Base-by-base conservation (phyloP, 192 early-diverging fungal species). In the Coemansia sp. region DNA sequence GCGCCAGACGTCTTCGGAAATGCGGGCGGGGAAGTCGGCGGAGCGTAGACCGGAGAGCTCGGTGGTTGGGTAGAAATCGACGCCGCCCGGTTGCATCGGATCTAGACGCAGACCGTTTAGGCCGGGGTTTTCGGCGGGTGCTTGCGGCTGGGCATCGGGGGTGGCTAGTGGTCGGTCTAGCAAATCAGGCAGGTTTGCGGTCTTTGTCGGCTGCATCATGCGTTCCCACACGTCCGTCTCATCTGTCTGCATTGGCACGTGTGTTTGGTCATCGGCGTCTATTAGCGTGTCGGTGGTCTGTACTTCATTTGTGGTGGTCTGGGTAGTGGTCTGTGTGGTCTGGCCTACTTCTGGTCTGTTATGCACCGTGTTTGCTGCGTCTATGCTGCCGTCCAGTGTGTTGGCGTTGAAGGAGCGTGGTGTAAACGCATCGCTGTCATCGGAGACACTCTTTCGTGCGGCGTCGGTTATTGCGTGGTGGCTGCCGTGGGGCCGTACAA, bases 1-100 rank as follows among this genome's bases (percentile, higher is more conserved):
- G 2, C 48, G 29, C 61, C 66, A 74, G 54, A 88, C 82, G 48
- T 85, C 87, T 17, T 62, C 64, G 40, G 76, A 73, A 22, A 87
- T 79, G 7, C 54, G 8, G 3, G 33, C 64, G 0, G 78, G 69
- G 45, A 36, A 50, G n/a, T 72, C 67, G 48, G 34, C 50, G 42
- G 50, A 5, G 14, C 45, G 48, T 61, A 71, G 57, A 3, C 34
- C 14, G 5, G 34, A 28, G 28, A 56, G 51, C 25, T 65, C 70
- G 1, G 60, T 10, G 1, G 64, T 38, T 4, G 61, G 38, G 56
- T 79, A 79, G 25, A 48, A 32, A 33, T 71, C 76, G 8, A 67
- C 36, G 49, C 60, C 56, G 36, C 64, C 61, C 0, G 61, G 32
- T 22, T 0, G 18, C 12, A 64, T 20, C 17, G 76, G 76, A 28